Conservation (phyloP, 805 yeast species). For the Debaryomyces castellii region DNA sequence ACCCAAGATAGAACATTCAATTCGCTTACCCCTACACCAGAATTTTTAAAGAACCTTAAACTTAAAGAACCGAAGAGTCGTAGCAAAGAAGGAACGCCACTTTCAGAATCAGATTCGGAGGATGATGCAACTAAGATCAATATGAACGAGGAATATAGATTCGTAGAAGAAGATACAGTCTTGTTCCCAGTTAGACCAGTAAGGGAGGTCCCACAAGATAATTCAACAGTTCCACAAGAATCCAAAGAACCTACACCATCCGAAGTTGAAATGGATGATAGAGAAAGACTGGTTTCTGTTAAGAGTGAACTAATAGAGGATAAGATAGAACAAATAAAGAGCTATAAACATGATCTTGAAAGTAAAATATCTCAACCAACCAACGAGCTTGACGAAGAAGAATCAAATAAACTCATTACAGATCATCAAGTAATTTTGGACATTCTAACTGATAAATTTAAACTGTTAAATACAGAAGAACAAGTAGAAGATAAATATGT, state of each 20-base stretch:
- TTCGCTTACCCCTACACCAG: slow-evolving; percentile 39
- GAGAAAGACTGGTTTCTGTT: slow-evolving; percentile 13
- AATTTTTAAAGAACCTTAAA: slow-evolving; percentile 36
- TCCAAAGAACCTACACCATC: slow-evolving; percentile 10
- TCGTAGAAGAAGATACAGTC: slow-evolving; percentile 51
- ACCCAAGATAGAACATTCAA: slow-evolving; percentile 30
- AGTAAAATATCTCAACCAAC: slow-evolving; percentile 25
- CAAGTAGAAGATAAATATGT: slow-evolving; percentile 19
- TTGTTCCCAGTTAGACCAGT: slow-evolving; percentile 73
- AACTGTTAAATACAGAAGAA: slow-evolving; percentile 9
- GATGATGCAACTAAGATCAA: slow-evolving; percentile 50
- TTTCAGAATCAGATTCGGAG: slow-evolving; percentile 29
- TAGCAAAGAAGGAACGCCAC: slow-evolving; percentile 13
- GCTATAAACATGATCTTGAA: slow-evolving; percentile 27
- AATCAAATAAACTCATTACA: slow-evolving; percentile 24
- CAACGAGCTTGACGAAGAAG: slow-evolving; percentile 30
- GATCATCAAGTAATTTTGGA: slow-evolving; percentile 33
- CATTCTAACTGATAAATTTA: slow-evolving; percentile 22
- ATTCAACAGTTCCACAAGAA: slow-evolving; percentile 6
- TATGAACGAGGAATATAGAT: slow-evolving; percentile 60
- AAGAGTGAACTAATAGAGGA: slow-evolving; percentile 33
- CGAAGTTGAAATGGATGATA: not conserved
- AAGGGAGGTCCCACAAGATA: slow-evolving; percentile 45
- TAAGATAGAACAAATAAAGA: slow-evolving; percentile 21
- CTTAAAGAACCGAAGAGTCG: slow-evolving; percentile 31